These are phyloP conservation scores for Afroboletus lepidellus DNA, from an alignment of 1,284 basidiomycete genomes.

Conservation along the genomic window DNA sequence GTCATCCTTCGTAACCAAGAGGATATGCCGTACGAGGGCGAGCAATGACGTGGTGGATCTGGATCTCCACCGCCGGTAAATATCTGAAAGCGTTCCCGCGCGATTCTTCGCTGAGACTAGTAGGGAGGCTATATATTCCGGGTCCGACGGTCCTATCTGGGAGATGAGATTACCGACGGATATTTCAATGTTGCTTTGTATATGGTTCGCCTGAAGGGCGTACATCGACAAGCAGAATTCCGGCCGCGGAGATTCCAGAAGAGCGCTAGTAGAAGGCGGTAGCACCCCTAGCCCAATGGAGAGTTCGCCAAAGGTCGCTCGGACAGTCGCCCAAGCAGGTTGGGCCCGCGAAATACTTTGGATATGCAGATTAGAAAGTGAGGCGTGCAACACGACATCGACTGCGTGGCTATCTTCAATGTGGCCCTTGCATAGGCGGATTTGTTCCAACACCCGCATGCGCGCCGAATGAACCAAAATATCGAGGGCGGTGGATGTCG, in stretches of 20 bases:
- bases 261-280: neutral
- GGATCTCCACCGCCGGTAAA: conserved; percentile 28
- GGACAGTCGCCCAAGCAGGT: neutral
- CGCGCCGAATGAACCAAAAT: conserved; percentile 26
- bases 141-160: conserved; percentile 44
- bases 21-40: conserved; percentile 44
- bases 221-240: conserved; percentile 21
- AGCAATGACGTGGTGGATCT: conserved; percentile 32
- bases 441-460: conserved; percentile 27
- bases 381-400: conserved; percentile 22
- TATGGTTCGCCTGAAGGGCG: conserved; percentile 26
- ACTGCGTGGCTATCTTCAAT: conserved; percentile 6
- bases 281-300: conserved; percentile 13
- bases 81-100: conserved; percentile 24
- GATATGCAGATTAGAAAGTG: conserved; percentile 20
- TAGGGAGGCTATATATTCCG: conserved; percentile 44
- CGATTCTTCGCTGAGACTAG: conserved; percentile 34
- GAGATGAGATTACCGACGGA: conserved; percentile 31
- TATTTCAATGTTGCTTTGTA: conserved; percentile 26
- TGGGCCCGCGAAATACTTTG: conserved; percentile 8
- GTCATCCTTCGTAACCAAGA: conserved; percentile 48
- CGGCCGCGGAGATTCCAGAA: conserved; percentile 13
- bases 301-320: conserved; percentile 20
- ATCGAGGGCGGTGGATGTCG: conserved; percentile 19
- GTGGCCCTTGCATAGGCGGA: conserved; percentile 13